Percentiles rank a stretch among this genome's conserved stretches.
Evolutionary conservation across 331 rosid genomes (phyloP).

Genomic region (Pyrus hybrid): DNA sequence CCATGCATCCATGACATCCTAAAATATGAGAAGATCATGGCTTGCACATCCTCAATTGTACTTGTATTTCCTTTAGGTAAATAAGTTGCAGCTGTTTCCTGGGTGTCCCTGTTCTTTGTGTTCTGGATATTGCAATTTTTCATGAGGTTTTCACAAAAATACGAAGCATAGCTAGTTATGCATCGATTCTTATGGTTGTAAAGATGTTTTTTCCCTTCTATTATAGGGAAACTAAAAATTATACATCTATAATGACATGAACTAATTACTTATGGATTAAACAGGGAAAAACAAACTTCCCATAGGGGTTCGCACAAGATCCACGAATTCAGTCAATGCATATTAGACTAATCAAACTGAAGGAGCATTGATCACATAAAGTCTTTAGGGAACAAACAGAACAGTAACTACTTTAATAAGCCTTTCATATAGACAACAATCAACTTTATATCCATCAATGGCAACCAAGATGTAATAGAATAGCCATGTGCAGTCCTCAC

Average conservation of each 20-base stretch:
- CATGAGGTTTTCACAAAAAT: too few species aligned
- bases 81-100: too few species aligned
- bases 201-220: not conserved
- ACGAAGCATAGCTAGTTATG: too few species aligned
- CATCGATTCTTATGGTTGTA: too few species aligned
- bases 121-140: too few species aligned
- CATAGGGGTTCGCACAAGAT: not conserved
- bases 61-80: too few species aligned
- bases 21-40: too few species aligned
- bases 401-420: not conserved
- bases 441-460: not conserved
- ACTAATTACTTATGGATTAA: not conserved
- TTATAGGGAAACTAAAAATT: not conserved
- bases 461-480: not conserved
- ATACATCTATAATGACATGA: not conserved
- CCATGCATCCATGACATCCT: too few species aligned
- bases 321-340: not conserved
- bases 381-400: not conserved
- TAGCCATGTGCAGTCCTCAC: not conserved
- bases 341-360: not conserved
- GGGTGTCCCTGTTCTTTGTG: too few species aligned
- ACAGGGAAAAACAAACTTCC: not conserved
- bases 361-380: not conserved
- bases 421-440: not conserved
- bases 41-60: too few species aligned